Evolutionary conservation across 257 asterid genomes (phyloP).

Genomic region (Echites panduratus): DNA sequence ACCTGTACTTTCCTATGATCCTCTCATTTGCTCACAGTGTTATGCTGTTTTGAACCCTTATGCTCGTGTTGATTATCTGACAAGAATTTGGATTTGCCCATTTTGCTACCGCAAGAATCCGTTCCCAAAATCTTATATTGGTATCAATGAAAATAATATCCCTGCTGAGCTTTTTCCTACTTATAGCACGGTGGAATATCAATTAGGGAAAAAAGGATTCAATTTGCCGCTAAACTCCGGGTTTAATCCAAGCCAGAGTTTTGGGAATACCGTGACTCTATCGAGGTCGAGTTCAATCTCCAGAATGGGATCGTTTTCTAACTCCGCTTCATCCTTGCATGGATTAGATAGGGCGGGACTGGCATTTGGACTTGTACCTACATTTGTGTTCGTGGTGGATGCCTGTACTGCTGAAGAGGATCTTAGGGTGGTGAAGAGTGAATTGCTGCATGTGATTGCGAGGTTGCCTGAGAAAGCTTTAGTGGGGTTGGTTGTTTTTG

Average conservation of each 20-base stretch:
- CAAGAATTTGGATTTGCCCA: constrained; percentile 72
- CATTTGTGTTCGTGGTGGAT: constrained; percentile 87
- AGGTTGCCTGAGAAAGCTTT: constrained; percentile 74
- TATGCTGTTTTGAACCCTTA: constrained; percentile 77
- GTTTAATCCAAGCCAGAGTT: constrained; percentile 25
- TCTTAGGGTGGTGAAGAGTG: constrained; percentile 61
- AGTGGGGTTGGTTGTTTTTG: constrained; percentile 89
- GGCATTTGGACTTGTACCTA: constrained; percentile 46
- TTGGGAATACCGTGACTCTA: constrained; percentile 36
- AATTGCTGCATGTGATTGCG: constrained; percentile 55
- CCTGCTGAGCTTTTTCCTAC: constrained; percentile 98
- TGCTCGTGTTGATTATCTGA: constrained; percentile 73
- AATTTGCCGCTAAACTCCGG: constrained; percentile 21
- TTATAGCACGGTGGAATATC: constrained; percentile 87
- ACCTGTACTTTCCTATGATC: constrained; percentile 75
- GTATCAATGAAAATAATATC: constrained; percentile 60
- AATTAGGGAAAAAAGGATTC: constrained; percentile 39
- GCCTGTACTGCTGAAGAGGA: constrained; percentile 62
- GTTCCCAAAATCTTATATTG: constrained; percentile 60
- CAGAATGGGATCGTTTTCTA: constrained; percentile 33
- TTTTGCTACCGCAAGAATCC: constrained; percentile 68
- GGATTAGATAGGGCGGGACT: constrained; percentile 39
- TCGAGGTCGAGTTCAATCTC: constrained; percentile 33
- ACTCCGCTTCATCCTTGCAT: constrained; percentile 20
- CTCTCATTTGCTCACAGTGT: constrained; percentile 63